These are phyloP conservation scores for Yarrowia sp. DNA, from an alignment of 805 yeast genomes.

Conservation along the genomic window DNA sequence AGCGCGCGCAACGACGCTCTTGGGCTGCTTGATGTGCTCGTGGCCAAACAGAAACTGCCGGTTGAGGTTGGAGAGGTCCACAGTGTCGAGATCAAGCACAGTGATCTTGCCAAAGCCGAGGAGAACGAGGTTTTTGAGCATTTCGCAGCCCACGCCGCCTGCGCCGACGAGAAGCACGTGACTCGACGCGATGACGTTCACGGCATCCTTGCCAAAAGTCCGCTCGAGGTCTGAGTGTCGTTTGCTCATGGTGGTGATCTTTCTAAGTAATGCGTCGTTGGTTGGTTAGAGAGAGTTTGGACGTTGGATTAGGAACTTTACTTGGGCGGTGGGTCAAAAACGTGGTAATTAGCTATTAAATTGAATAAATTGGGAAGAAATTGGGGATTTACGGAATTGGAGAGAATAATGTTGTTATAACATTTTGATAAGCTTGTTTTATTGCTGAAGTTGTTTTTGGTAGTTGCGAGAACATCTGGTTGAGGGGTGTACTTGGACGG, in stretches of 20 bases:
- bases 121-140: conserved; percentile 73
- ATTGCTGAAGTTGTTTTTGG: too few relatives aligned
- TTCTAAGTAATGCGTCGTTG: too few relatives aligned
- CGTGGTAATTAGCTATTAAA: too few relatives aligned
- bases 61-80: conserved; percentile 87
- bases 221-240: background rate
- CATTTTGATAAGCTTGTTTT: too few relatives aligned
- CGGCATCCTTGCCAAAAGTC: background rate
- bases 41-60: conserved; percentile 89
- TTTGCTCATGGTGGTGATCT: background rate
- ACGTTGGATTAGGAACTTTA: too few relatives aligned
- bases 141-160: conserved; percentile 95
- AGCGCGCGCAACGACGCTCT: conserved; percentile 77
- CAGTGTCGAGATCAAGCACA: conserved; percentile 86
- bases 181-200: background rate
- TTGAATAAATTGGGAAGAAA: too few relatives aligned
- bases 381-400: too few relatives aligned
- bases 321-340: too few relatives aligned
- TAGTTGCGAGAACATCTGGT: too few relatives aligned
- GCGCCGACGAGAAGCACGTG: conserved; percentile 78
- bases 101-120: conserved; percentile 85
- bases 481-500: too few relatives aligned
- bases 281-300: too few relatives aligned
- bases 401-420: too few relatives aligned
- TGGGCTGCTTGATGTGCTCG: conserved; percentile 85